These are phyloP conservation scores for Colletotrichum orchidophilum DNA, from an alignment of 2,329 filamentous ascomycete genomes.

Conservation along the genomic window DNA sequence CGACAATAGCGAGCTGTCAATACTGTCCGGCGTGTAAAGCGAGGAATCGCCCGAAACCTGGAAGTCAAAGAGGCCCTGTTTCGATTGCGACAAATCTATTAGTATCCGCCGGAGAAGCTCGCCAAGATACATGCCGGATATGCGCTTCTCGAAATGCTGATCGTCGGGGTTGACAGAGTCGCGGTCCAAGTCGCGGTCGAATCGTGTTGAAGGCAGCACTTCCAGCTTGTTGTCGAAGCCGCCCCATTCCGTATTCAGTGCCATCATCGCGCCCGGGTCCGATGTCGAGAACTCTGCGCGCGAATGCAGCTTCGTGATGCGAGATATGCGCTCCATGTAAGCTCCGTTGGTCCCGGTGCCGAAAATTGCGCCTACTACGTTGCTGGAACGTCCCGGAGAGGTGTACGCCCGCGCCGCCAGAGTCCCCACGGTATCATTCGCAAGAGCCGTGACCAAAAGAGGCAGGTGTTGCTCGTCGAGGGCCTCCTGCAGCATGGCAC, in stretches of 20 bases:
- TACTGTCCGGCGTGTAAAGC: slow-evolving; percentile 71
- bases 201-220: slow-evolving; percentile 75
- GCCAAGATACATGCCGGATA: slow-evolving; percentile 85
- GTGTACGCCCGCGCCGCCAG: slow-evolving; percentile 83
- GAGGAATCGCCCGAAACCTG: slow-evolving; percentile 29
- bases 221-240: slow-evolving; percentile 78
- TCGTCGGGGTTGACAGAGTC: slow-evolving; percentile 78
- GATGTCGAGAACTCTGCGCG: neutral
- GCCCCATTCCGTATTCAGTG: slow-evolving; percentile 85
- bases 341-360: slow-evolving; percentile 80
- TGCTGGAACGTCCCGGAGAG: slow-evolving; percentile 74
- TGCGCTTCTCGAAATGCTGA: slow-evolving; percentile 85
- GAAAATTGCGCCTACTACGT: slow-evolving; percentile 81
- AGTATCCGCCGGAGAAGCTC: slow-evolving; percentile 77
- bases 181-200: slow-evolving; percentile 72
- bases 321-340: slow-evolving; percentile 77
- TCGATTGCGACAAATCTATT: slow-evolving; percentile 48
- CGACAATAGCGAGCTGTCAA: slow-evolving; percentile 75
- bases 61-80: slow-evolving; percentile 18
- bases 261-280: slow-evolving; percentile 64
- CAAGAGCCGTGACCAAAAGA: slow-evolving; percentile 76
- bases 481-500: slow-evolving; percentile 74
- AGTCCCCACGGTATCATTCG: slow-evolving; percentile 84
- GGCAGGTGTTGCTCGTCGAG: slow-evolving; percentile 75
- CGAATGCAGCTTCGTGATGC: slow-evolving; percentile 65